These are phyloP conservation scores for Desmodesmus armatus DNA, from an alignment of 139 green algal genomes.

Conservation along the genomic window DNA sequence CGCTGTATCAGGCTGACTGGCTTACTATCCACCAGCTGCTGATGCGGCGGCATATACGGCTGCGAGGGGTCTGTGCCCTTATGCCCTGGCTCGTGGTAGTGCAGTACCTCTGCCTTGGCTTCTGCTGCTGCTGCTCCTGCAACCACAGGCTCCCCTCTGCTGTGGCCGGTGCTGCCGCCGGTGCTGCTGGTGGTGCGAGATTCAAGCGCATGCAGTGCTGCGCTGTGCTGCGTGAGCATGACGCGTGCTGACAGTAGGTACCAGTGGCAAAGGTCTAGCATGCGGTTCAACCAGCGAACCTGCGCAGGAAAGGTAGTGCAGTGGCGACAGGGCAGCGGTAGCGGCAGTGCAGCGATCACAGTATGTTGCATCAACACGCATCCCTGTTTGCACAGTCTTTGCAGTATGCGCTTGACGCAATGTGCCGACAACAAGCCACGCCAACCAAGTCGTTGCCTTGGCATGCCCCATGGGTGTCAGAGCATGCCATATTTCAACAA, in stretches of 20 bases:
- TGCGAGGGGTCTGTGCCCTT: neutral
- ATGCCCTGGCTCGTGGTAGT: conserved; percentile 43
- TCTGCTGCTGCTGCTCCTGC: conserved; percentile 33
- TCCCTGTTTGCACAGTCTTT: too few relatives aligned
- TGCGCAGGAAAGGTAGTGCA: neutral
- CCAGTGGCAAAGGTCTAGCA: conserved; percentile 41
- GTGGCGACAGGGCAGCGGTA: neutral
- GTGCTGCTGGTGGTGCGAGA: conserved; percentile 39
- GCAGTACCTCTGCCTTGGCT: neutral
- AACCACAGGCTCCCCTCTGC: neutral
- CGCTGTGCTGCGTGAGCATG: conserved; percentile 49
- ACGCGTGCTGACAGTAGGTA: conserved; percentile 36
- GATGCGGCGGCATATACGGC: conserved; percentile 24
- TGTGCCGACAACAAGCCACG: too few relatives aligned
- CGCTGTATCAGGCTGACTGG: conserved; percentile 31
- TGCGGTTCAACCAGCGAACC: conserved; percentile 31
- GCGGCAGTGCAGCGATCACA: neutral
- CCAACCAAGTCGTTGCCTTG: too few relatives aligned
- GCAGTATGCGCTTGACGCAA: too few relatives aligned
- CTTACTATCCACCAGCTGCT: conserved; percentile 27
- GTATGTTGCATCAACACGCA: neutral
- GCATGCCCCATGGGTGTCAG: too few relatives aligned
- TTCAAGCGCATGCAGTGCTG: conserved; percentile 31
- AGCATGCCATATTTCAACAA: too few relatives aligned
- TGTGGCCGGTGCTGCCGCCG: neutral